These are phyloP conservation scores for Aspergillus funiculosus DNA, from an alignment of 495 filamentous ascomycete genomes.

Conservation along the genomic window DNA sequence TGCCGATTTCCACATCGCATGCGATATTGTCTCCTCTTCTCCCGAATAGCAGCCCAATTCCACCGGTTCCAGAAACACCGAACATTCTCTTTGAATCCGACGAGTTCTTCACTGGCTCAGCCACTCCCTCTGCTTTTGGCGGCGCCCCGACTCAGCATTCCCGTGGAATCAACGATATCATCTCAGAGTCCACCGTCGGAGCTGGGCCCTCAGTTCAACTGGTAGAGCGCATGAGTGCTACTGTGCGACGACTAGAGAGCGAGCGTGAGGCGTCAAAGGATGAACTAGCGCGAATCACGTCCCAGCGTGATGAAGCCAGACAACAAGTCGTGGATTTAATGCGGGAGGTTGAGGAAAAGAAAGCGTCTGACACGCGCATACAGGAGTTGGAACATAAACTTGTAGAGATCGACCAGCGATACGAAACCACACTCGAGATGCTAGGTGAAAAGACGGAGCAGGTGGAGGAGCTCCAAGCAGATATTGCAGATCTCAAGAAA, in stretches of 20 bases:
- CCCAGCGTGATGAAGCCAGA: slow-evolving; percentile 86
- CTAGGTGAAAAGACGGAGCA: slow-evolving; percentile 93
- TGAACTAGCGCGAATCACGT: slow-evolving; percentile 69
- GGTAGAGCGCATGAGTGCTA: slow-evolving; percentile 92
- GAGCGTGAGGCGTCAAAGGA: slow-evolving; percentile 83
- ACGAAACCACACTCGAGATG: slow-evolving; percentile 89
- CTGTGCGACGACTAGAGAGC: slow-evolving; percentile 82
- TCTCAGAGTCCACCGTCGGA: slow-evolving; percentile 80
- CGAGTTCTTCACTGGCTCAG: slow-evolving; percentile 56
- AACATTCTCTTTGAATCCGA: slow-evolving; percentile 60
- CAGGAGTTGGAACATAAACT: slow-evolving; percentile 62
- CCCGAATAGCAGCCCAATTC: slow-evolving; percentile 27
- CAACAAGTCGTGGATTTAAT: slow-evolving; percentile 83
- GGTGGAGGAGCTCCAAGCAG: slow-evolving; percentile 82
- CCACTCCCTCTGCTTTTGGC: slow-evolving; percentile 52
- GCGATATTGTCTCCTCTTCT: slow-evolving; percentile 31
- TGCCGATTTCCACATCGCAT: slow-evolving; percentile 33
- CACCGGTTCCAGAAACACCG: slow-evolving; percentile 46
- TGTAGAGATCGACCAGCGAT: slow-evolving; percentile 54
- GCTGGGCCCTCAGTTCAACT: slow-evolving; percentile 93
- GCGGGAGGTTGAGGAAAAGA: slow-evolving; percentile 71
- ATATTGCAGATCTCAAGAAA: slow-evolving; percentile 87
- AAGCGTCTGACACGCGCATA: slow-evolving; percentile 52
- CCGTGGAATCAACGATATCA: slow-evolving; percentile 75
- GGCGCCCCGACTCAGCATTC: slow-evolving; percentile 32